Base-by-base conservation (phyloP, 805 yeast species). In the Cyberlindnera sargentensis region DNA sequence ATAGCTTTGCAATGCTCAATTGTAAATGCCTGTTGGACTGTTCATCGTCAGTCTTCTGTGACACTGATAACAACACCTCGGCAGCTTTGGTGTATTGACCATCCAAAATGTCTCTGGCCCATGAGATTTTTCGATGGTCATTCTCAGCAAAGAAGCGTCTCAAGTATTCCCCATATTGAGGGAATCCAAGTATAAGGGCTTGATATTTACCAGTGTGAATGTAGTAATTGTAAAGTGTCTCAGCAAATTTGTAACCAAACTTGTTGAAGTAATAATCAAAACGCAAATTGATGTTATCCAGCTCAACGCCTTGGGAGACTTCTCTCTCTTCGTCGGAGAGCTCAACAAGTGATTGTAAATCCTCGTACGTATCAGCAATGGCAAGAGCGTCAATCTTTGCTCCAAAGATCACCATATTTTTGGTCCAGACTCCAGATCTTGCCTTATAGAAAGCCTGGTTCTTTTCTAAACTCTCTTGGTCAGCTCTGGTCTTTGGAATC, bases 221-320 rank as follows among this genome's bases (percentile, higher is more conserved):
- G 51, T 79, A 82, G 58, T 75, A 75, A 23, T 68, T 67, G 59
- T 80, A 89, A 28, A 87, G 66, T 1, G 74, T 71, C 4, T 68
- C 56, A 0, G 95, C 95, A 68, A 89, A 89, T 3, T 62, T 68
- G 53, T 81, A 82, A 1, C 82, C 86, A 61, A 75, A 85, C 40
- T 69, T 70, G 11, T 72, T 71, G 56, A 86, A 78, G 57, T 75
- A 84, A 31, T 65, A 62, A 23, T 65, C 68, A 49, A 79, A 77
- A 20, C 67, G 46, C 36, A 51, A 25, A 2, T 45, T 36, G 3
- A 49, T 43, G n/a, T 29, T 46, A 11, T 50, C 49, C 7, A 54
- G 26, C 5, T 55, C 60, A 8, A 45, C 53, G 11, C 43, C 43
- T 7, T 32, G 7, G 8, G 52, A 47, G 24, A 41, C 40, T 32